These are phyloP conservation scores for Fusarium sp. DNA, from an alignment of 2,329 filamentous ascomycete species.

Conservation along the genomic window DNA sequence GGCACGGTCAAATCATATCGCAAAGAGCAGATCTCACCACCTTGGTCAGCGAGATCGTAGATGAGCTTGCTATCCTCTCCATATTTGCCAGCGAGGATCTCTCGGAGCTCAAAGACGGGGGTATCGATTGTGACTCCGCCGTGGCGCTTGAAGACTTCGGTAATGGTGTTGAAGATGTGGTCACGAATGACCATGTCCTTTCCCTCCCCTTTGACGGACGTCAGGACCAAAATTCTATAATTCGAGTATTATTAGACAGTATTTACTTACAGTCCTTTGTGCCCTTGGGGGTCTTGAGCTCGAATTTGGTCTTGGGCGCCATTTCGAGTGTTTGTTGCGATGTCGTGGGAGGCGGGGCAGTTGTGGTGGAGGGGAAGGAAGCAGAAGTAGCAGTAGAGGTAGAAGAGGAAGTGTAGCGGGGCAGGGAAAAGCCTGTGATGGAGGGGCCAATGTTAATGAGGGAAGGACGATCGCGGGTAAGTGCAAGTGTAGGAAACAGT, in stretches of 20 bases:
- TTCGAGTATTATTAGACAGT: not conserved
- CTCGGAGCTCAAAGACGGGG: conserved; percentile 85
- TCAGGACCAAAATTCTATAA: conserved; percentile 16
- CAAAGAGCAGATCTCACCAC: conserved; percentile 78
- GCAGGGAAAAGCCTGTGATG: conserved; percentile 39
- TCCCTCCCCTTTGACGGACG: conserved; percentile 64
- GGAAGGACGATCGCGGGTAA: conserved; percentile 11
- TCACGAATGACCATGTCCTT: conserved; percentile 83
- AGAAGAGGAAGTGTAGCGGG: conserved; percentile 39
- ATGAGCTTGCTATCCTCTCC: conserved; percentile 93
- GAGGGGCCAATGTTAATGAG: conserved; percentile 29
- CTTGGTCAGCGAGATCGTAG: conserved; percentile 88
- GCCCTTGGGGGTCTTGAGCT: conserved; percentile 88
- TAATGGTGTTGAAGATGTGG: conserved; percentile 81
- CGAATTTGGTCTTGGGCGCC: conserved; percentile 49
- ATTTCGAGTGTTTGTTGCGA: conserved; percentile 38
- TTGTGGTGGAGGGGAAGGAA: conserved; percentile 22
- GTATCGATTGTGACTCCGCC: conserved; percentile 84
- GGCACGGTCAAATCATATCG: conserved; percentile 91
- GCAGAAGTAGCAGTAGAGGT: not conserved
- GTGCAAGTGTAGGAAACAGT: conserved; percentile 5
- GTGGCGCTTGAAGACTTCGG: conserved; percentile 84
- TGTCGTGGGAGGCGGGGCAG: conserved; percentile 41
- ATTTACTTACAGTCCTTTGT: conserved; percentile 77
- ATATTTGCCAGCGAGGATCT: conserved; percentile 90